These are phyloP conservation scores for Phytophthora crassamura DNA, from an alignment of 352 stramenopile genomes.

Conservation along the genomic window DNA sequence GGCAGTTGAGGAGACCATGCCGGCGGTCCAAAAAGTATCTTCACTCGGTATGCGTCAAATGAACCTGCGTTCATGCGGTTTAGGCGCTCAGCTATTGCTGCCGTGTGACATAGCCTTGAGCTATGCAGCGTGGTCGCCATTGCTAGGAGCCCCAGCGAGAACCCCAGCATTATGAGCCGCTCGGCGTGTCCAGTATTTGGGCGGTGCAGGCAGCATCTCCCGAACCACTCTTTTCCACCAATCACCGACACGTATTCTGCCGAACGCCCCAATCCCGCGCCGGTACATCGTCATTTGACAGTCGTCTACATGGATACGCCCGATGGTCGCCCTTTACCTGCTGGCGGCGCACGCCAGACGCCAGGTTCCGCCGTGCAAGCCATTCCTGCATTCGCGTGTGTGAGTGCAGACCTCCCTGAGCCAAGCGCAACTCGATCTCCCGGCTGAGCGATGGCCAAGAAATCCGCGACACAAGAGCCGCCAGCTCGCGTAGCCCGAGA, in stretches of 20 bases:
- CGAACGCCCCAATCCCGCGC: slow-evolving; percentile 9
- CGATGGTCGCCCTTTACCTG: slow-evolving; percentile 31
- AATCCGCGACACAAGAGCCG: not conserved
- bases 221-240: slow-evolving; percentile 13
- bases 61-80: not conserved
- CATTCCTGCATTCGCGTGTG: slow-evolving; percentile 31
- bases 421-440: slow-evolving; percentile 19
- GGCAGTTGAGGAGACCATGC: not conserved
- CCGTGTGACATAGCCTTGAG: slow-evolving; percentile 7
- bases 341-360: not conserved
- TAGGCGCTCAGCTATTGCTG: not conserved
- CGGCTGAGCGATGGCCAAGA: slow-evolving; percentile 28
- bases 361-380: not conserved
- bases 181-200: slow-evolving; percentile 12
- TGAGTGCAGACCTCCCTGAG: slow-evolving; percentile 8
- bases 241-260: slow-evolving; percentile 6
- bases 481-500: not conserved
- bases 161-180: not conserved
- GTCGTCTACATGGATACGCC: slow-evolving; percentile 35
- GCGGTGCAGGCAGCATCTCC: slow-evolving; percentile 16
- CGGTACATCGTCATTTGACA: too few relatives aligned
- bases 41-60: not conserved
- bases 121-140: slow-evolving; percentile 17
- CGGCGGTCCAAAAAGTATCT: slow-evolving; percentile 10
- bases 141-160: not conserved